Evolutionary conservation across 164 flowering plant genomes (phyloP).

Genomic region (Chimonanthus praecox): DNA sequence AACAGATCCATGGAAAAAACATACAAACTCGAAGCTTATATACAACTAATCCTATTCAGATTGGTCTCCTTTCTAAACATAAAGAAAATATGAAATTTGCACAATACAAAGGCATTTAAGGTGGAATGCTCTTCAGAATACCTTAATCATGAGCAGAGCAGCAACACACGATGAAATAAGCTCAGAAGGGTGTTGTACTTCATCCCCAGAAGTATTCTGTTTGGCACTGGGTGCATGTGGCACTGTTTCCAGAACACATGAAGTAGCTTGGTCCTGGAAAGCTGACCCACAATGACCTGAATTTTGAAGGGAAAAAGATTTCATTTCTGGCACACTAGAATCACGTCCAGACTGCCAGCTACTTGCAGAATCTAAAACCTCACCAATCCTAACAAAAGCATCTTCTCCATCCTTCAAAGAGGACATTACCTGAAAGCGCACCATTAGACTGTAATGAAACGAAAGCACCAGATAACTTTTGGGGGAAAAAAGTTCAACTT

Average conservation of each 20-base stretch:
- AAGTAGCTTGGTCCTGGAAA: slow-evolving; percentile 20
- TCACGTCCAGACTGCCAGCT: slow-evolving; percentile 25
- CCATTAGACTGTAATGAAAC: neutral
- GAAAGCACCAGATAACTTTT: neutral
- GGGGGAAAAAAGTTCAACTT: neutral
- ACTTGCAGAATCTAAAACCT: slow-evolving; percentile 38
- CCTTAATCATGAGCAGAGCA: slow-evolving; percentile 70
- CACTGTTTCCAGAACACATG: slow-evolving; percentile 16
- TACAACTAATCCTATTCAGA: too few relatives aligned
- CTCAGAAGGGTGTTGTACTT: slow-evolving; percentile 37
- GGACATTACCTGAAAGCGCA: slow-evolving; percentile 34
- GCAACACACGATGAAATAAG: slow-evolving; percentile 53
- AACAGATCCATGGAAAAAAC: too few relatives aligned
- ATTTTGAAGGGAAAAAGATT: slow-evolving; percentile 18
- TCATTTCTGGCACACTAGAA: slow-evolving; percentile 20
- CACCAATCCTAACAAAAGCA: slow-evolving; percentile 36
- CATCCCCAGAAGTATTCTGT: slow-evolving; percentile 16
- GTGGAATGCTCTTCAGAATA: slow-evolving; percentile 9
- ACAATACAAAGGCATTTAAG: neutral
- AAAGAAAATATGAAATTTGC: too few relatives aligned
- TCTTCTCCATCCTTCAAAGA: slow-evolving; percentile 38
- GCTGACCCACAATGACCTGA: slow-evolving; percentile 13
- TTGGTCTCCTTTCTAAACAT: too few relatives aligned
- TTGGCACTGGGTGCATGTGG: slow-evolving; percentile 20
- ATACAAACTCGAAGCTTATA: too few relatives aligned